These are phyloP conservation scores for Nematocida sp. DNA, from an alignment of 371 early-diverging fungal genomes.

Conservation along the genomic window DNA sequence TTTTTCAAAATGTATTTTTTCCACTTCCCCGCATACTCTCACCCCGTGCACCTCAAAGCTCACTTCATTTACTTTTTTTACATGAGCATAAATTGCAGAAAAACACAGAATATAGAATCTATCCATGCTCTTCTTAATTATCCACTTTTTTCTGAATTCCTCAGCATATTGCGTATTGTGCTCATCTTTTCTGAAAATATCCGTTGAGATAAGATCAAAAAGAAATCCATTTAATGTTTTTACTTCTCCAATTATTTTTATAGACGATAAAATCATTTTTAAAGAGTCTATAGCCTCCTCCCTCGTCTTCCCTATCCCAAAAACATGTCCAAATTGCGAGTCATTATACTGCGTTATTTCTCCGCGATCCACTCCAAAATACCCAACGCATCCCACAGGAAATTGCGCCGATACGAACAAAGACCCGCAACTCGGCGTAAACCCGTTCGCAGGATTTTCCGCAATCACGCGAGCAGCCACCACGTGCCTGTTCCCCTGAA, in stretches of 20 bases:
- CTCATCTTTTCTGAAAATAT: constrained; percentile 9
- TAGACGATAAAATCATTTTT: constrained; percentile 30
- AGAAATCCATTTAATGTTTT: constrained; percentile 50
- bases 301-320: constrained; percentile 86
- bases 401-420: constrained; percentile 87
- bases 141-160: constrained; percentile 11
- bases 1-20: neutral
- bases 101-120: constrained; percentile 22
- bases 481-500: constrained; percentile 71
- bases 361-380: constrained; percentile 88
- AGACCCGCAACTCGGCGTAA: constrained; percentile 88
- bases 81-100: constrained; percentile 16
- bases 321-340: constrained; percentile 97
- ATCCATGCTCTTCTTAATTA: neutral
- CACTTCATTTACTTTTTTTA: neutral
- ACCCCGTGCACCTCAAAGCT: constrained; percentile 9
- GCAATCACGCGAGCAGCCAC: constrained; percentile 94
- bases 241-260: constrained; percentile 27
- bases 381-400: constrained; percentile 89
- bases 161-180: constrained; percentile 43
- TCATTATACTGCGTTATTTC: constrained; percentile 93
- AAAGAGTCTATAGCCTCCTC: constrained; percentile 34
- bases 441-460: constrained; percentile 95
- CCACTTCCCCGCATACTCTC: neutral
- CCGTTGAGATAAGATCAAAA: constrained; percentile 15